These are phyloP conservation scores for Russula sp. DNA, from an alignment of 768 basidiomycete species.

Conservation along the genomic window DNA sequence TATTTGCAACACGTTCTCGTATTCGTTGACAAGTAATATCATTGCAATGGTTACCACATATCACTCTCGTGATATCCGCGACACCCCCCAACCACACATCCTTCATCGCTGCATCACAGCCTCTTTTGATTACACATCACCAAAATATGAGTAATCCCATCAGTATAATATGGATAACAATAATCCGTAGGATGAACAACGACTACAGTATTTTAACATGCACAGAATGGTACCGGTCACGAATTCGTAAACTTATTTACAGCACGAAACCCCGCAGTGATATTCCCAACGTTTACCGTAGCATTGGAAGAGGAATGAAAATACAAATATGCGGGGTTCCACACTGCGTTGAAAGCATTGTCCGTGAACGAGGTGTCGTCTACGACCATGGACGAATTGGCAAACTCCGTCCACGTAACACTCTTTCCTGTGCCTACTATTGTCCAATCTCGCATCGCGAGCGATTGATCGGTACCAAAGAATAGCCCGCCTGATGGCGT, in stretches of 20 bases:
- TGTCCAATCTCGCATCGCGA: constrained; percentile 46
- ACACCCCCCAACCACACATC: not conserved
- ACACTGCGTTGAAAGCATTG: constrained; percentile 40
- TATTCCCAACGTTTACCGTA: constrained; percentile 34
- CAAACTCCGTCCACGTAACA: constrained; percentile 47
- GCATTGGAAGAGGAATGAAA: constrained; percentile 26
- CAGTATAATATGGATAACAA: constrained; percentile 17
- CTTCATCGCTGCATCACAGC: too few species aligned
- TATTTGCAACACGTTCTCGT: not conserved
- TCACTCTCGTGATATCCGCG: not conserved
- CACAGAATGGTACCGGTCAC: not conserved
- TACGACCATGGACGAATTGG: constrained; percentile 44
- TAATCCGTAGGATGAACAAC: not conserved
- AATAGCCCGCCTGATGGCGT: constrained; percentile 44
- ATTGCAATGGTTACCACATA: not conserved
- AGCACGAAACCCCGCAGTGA: constrained; percentile 36
- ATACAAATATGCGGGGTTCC: constrained; percentile 37
- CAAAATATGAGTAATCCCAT: not conserved
- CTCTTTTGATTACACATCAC: not conserved
- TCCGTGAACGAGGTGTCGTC: constrained; percentile 42
- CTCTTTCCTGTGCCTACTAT: constrained; percentile 34
- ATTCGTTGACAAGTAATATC: too few species aligned
- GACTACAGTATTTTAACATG: not conserved
- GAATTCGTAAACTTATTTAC: constrained; percentile 23
- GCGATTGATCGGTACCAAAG: constrained; percentile 49